Evolutionary conservation across 176 grass and related monocot genomes (phyloP).

Genomic region (Paspalum vaginatum): DNA sequence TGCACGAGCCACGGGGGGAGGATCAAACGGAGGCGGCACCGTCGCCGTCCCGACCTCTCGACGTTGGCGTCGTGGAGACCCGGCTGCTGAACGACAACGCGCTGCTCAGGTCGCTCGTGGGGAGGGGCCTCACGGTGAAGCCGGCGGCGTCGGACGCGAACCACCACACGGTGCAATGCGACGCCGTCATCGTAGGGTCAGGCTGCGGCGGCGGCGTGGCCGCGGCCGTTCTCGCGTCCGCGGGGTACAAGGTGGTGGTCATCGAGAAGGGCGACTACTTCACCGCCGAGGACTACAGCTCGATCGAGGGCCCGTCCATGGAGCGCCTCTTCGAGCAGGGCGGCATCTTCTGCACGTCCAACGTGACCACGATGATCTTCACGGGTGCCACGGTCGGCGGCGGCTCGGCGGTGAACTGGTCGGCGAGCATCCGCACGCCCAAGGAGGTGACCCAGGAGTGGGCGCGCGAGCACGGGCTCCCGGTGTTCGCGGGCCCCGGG

Average conservation of each 20-base stretch:
- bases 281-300: constrained; percentile 69
- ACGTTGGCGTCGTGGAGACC: constrained; percentile 69
- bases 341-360: constrained; percentile 57
- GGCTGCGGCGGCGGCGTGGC: constrained; percentile 85
- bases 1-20: constrained; percentile 32
- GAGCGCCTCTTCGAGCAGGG: constrained; percentile 66
- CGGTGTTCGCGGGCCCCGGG: constrained; percentile 46
- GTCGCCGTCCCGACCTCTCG: constrained; percentile 46
- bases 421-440: constrained; percentile 84
- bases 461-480: constrained; percentile 56
- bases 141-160: constrained; percentile 1
- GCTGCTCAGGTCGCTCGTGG: constrained; percentile 56
- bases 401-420: constrained; percentile 95
- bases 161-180: constrained; percentile 59
- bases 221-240: constrained; percentile 72
- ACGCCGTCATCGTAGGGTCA: constrained; percentile 79
- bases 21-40: background rate
- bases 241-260: constrained; percentile 82
- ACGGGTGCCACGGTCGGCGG: constrained; percentile 86
- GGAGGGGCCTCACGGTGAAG: constrained; percentile 58
- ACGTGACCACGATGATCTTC: constrained; percentile 59
- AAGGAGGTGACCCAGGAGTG: constrained; percentile 63
- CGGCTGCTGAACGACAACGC: constrained; percentile 43
- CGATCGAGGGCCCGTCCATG: constrained; percentile 72
- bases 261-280: constrained; percentile 93